Conservation (phyloP, 2,329 filamentous ascomycete genomes). For the Alternaria arbusti region DNA sequence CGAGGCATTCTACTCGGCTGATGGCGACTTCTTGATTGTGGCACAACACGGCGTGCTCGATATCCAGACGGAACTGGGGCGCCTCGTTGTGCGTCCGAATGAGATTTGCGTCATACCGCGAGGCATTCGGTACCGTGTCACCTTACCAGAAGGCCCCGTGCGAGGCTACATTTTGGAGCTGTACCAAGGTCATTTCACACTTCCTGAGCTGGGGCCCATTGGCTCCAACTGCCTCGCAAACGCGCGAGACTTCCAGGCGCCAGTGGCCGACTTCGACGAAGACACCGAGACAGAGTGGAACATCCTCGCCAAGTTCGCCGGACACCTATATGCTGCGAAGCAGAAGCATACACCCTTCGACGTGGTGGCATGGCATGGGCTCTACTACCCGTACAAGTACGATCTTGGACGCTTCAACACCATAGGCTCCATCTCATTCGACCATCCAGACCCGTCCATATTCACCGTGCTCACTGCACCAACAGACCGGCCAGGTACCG, state of each 20-base stretch:
- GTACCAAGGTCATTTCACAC: slow-evolving; percentile 68
- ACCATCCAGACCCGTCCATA: slow-evolving; percentile 71
- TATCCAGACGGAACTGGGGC: slow-evolving; percentile 72
- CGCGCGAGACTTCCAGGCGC: slow-evolving; percentile 68
- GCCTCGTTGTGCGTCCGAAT: slow-evolving; percentile 69
- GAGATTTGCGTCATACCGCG: slow-evolving; percentile 71
- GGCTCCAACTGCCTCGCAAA: slow-evolving; percentile 72
- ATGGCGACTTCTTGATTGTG: slow-evolving; percentile 71
- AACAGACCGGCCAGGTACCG: slow-evolving; percentile 60
- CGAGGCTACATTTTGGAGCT: slow-evolving; percentile 72
- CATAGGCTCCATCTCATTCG: slow-evolving; percentile 63
- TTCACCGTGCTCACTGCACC: slow-evolving; percentile 71
- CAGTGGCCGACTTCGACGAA: slow-evolving; percentile 64
- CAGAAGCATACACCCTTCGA: slow-evolving; percentile 74
- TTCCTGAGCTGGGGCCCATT: slow-evolving; percentile 71
- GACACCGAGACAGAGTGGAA: slow-evolving; percentile 63
- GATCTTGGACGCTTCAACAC: slow-evolving; percentile 65
- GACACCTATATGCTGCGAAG: slow-evolving; percentile 64
- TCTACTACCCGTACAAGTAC: slow-evolving; percentile 67
- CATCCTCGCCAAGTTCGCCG: slow-evolving; percentile 67
- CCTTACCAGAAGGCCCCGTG: slow-evolving; percentile 64
- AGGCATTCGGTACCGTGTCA: slow-evolving; percentile 69
- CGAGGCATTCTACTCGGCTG: slow-evolving; percentile 81
- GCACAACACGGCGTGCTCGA: slow-evolving; percentile 70
- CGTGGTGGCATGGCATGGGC: slow-evolving; percentile 76